Evolutionary conservation across 306 rosid species (phyloP).

Genomic region (Ceratonia siliqua): DNA sequence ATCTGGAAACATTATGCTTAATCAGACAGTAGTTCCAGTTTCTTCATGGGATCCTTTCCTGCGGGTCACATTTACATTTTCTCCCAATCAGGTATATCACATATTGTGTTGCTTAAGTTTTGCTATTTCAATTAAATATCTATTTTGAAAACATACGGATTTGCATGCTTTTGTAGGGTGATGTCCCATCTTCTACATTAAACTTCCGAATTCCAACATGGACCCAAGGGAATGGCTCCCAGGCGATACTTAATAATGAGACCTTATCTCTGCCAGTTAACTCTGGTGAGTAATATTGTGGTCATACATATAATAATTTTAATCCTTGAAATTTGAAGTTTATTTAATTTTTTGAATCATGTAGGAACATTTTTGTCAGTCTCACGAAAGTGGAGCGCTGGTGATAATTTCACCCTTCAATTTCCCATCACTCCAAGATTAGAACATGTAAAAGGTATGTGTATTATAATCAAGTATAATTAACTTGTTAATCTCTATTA

Average conservation of each 20-base stretch:
- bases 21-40: conserved; percentile 58
- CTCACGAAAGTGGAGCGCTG: conserved; percentile 55
- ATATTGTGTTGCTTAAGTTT: background rate
- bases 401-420: conserved; percentile 62
- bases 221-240: conserved; percentile 54
- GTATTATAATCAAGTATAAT: too few relatives aligned
- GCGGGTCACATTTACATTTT: conserved; percentile 51
- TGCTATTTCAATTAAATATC: too few relatives aligned
- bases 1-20: conserved; percentile 51
- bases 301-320: too few relatives aligned
- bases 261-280: conserved; percentile 38
- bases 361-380: conserved; percentile 61
- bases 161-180: conserved; percentile 48
- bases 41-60: conserved; percentile 67
- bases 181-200: conserved; percentile 47
- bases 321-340: background rate
- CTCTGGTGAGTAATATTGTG: too few relatives aligned
- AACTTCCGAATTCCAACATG: conserved; percentile 80
- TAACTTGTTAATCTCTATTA: too few relatives aligned
- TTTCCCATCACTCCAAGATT: conserved; percentile 65
- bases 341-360: background rate
- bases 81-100: conserved; percentile 52
- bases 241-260: conserved; percentile 49
- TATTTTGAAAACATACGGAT: too few relatives aligned
- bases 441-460: conserved; percentile 69